phyloP scores from a whole-genome alignment of 352 stramenopile genomes.

The Vaucheria bursata region DNA sequence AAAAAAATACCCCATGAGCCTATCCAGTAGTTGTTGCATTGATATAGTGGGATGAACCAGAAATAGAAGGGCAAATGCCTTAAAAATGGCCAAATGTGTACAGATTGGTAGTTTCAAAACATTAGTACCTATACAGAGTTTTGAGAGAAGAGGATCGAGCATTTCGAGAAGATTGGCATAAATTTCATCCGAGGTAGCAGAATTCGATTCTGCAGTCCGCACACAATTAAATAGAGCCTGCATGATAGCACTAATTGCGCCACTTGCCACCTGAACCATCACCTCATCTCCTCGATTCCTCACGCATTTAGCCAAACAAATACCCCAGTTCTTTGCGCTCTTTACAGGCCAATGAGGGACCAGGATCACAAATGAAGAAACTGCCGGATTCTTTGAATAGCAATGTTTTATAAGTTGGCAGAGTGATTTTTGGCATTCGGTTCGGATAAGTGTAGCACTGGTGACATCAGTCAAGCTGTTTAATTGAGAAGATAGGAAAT shows the following conservation, averaged over 20 bases:
- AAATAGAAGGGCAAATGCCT: conserved; percentile 24
- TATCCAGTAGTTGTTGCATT: background rate
- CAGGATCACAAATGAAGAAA: background rate
- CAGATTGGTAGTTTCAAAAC: conserved; percentile 23
- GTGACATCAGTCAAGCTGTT: too few species aligned
- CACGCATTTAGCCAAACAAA: conserved; percentile 18
- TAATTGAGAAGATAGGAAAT: background rate
- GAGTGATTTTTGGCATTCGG: background rate
- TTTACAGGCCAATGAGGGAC: conserved; percentile 12
- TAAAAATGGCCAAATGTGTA: conserved; percentile 24
- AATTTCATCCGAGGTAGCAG: background rate
- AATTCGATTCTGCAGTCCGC: background rate
- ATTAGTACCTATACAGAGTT: conserved; percentile 19
- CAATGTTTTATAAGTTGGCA: background rate
- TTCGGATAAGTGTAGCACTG: background rate
- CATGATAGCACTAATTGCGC: background rate
- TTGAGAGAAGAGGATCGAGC: conserved; percentile 17
- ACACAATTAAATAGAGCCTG: background rate
- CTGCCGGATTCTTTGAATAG: background rate
- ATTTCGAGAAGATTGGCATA: conserved; percentile 18
- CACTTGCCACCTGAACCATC: background rate
- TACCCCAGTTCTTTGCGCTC: conserved; percentile 21
- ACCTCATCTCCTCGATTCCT: background rate
- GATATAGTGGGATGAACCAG: conserved; percentile 5
- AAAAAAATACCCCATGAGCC: background rate